Conservation (phyloP, 257 asterid species). For the Haberlea rhodopensis region DNA sequence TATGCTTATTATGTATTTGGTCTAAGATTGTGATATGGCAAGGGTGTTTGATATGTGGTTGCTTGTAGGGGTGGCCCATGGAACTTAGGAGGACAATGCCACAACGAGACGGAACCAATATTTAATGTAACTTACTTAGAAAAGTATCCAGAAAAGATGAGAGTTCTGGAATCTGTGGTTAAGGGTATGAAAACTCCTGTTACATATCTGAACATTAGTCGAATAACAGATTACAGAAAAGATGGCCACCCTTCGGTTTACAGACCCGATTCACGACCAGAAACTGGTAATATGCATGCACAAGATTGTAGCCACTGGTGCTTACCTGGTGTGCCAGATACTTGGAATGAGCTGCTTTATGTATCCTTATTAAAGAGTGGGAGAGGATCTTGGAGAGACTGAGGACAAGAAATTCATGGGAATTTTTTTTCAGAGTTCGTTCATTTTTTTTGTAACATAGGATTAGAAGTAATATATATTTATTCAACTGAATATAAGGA, state of each 20-base stretch:
- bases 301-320: conserved; percentile 99
- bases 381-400: conserved; percentile 51
- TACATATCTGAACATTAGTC: conserved; percentile 69
- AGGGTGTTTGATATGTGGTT: conserved; percentile 12
- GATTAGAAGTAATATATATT: conserved; percentile 7
- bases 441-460: conserved; percentile 11
- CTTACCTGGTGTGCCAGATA: conserved; percentile 93
- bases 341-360: conserved; percentile 87
- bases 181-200: conserved; percentile 61
- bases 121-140: conserved; percentile 48
- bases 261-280: conserved; percentile 52
- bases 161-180: conserved; percentile 55
- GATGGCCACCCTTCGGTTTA: conserved; percentile 88
- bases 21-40: not conserved
- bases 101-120: conserved; percentile 71
- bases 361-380: conserved; percentile 58
- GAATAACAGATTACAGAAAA: conserved; percentile 72
- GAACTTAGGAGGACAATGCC: conserved; percentile 92
- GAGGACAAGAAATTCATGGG: conserved; percentile 2
- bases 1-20: not conserved
- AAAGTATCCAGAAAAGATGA: conserved; percentile 84
- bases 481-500: not conserved
- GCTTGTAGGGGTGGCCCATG: conserved; percentile 85
- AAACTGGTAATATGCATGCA: conserved; percentile 36
- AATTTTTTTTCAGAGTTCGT: conserved; percentile 7